Percentiles rank a stretch among this genome's conserved stretches.
These are phyloP conservation scores for Nitzschia sp. DNA, from an alignment of 108 stramenopile genomes.

Conservation along the genomic window DNA sequence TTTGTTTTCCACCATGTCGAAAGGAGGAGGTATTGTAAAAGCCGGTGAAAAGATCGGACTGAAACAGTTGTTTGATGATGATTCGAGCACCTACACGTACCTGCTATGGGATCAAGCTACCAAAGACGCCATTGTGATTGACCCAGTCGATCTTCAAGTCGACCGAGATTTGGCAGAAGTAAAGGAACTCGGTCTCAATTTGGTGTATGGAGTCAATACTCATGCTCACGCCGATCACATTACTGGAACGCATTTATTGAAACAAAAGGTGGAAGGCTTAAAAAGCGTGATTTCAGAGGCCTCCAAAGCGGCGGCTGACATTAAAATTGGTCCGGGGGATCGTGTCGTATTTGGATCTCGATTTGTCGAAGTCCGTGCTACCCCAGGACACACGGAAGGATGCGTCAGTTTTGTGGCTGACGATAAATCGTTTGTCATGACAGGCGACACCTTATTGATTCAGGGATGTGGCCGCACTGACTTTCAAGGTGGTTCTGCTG, in stretches of 20 bases:
- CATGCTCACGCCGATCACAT: constrained; percentile 91
- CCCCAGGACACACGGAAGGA: constrained; percentile 91
- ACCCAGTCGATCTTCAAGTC: constrained; percentile 87
- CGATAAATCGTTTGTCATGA: constrained; percentile 84
- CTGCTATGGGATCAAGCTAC: constrained; percentile 78
- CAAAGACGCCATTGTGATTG: constrained; percentile 87
- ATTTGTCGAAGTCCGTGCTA: constrained; percentile 61
- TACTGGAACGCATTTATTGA: constrained; percentile 79
- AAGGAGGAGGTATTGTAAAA: constrained; percentile 29
- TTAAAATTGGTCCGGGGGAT: constrained; percentile 64
- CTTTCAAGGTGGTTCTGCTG: constrained; percentile 80
- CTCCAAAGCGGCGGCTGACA: constrained; percentile 74
- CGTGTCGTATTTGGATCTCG: constrained; percentile 70
- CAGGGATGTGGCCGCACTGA: constrained; percentile 88
- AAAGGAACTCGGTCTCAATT: constrained; percentile 63
- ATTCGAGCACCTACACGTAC: constrained; percentile 88
- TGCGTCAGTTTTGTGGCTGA: constrained; percentile 81
- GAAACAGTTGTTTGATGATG: constrained; percentile 90
- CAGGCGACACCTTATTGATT: constrained; percentile 87
- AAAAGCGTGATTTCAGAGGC: constrained; percentile 75
- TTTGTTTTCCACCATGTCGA: constrained; percentile 13
- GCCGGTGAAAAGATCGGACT: constrained; percentile 54
- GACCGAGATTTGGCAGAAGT: constrained; percentile 78
- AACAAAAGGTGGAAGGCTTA: constrained; percentile 57
- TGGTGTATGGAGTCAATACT: constrained; percentile 82